Conservation (phyloP, 1,139 yeast genomes). For the Yamadazyma diddensiae region DNA sequence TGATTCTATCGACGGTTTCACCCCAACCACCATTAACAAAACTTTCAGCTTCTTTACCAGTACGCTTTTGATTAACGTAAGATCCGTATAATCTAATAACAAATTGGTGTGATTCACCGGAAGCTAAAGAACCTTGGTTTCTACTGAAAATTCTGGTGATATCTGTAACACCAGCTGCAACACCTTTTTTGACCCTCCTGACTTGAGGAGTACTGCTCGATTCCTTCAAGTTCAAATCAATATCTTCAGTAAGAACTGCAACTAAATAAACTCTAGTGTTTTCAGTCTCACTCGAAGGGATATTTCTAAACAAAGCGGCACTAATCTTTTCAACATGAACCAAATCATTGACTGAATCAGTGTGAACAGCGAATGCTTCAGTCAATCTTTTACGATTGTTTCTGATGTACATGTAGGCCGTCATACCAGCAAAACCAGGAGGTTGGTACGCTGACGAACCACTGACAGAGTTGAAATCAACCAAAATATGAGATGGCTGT, state of each 20-base stretch:
- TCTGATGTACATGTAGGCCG: conserved; percentile 71
- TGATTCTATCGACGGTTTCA: conserved; percentile 74
- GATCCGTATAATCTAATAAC: conserved; percentile 73
- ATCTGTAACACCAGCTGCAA: conserved; percentile 88
- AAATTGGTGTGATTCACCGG: conserved; percentile 70
- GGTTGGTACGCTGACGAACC: conserved; percentile 64
- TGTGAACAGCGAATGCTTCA: conserved; percentile 74
- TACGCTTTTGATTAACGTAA: conserved; percentile 42
- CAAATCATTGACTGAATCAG: conserved; percentile 56
- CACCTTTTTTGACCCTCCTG: conserved; percentile 65
- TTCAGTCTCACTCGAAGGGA: conserved; percentile 69
- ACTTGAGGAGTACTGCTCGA: conserved; percentile 24
- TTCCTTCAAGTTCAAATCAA: conserved; percentile 33
- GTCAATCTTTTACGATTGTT: conserved; percentile 65
- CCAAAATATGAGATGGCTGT: conserved; percentile 73
- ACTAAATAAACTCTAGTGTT: conserved; percentile 64
- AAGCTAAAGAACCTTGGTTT: conserved; percentile 55
- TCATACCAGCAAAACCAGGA: conserved; percentile 67
- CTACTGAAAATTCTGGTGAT: conserved; percentile 74
- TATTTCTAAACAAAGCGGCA: conserved; percentile 76
- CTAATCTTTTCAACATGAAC: conserved; percentile 64
- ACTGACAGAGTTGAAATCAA: conserved; percentile 71
- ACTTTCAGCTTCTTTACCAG: conserved; percentile 18
- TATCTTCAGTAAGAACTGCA: conserved; percentile 64
- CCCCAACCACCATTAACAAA: conserved; percentile 81